Evolutionary conservation across 805 yeast species (phyloP).

Genomic region (Myxozyma monticola): DNA sequence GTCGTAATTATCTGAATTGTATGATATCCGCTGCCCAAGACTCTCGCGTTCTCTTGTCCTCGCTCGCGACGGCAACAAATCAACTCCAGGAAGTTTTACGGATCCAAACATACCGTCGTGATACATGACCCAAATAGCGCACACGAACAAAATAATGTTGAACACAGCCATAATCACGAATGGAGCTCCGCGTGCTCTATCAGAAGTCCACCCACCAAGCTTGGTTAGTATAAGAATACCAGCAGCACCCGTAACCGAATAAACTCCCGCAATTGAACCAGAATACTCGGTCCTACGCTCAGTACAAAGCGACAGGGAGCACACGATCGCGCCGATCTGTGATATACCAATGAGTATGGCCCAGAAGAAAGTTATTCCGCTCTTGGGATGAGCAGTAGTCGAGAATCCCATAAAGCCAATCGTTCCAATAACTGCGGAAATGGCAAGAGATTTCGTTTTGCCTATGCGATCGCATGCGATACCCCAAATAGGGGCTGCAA

Average conservation of each 20-base stretch:
- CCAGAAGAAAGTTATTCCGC: slow-evolving; percentile 41
- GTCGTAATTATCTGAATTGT: slow-evolving; percentile 7
- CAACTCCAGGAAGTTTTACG: slow-evolving; percentile 10
- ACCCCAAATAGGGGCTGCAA: slow-evolving; percentile 67
- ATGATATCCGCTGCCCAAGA: slow-evolving; percentile 14
- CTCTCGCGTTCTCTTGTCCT: slow-evolving; percentile 9
- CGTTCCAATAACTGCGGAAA: slow-evolving; percentile 48
- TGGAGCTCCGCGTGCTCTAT: slow-evolving; percentile 58
- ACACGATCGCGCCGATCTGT: slow-evolving; percentile 61
- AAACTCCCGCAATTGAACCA: slow-evolving; percentile 70
- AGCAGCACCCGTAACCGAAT: slow-evolving; percentile 65
- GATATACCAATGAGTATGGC: slow-evolving; percentile 56
- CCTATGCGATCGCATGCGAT: slow-evolving; percentile 51
- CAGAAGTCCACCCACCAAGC: slow-evolving; percentile 63
- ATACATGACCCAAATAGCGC: slow-evolving; percentile 21
- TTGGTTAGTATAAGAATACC: slow-evolving; percentile 63
- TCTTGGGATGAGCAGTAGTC: slow-evolving; percentile 40
- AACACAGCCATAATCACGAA: slow-evolving; percentile 54
- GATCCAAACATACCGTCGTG: slow-evolving; percentile 9
- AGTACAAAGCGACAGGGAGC: slow-evolving; percentile 62
- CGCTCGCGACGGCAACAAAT: slow-evolving; percentile 8
- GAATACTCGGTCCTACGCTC: slow-evolving; percentile 48
- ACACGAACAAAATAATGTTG: slow-evolving; percentile 33
- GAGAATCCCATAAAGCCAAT: slow-evolving; percentile 46
- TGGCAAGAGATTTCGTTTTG: slow-evolving; percentile 41